Conservation (phyloP, 768 basidiomycete species). For the Russula sp. region DNA sequence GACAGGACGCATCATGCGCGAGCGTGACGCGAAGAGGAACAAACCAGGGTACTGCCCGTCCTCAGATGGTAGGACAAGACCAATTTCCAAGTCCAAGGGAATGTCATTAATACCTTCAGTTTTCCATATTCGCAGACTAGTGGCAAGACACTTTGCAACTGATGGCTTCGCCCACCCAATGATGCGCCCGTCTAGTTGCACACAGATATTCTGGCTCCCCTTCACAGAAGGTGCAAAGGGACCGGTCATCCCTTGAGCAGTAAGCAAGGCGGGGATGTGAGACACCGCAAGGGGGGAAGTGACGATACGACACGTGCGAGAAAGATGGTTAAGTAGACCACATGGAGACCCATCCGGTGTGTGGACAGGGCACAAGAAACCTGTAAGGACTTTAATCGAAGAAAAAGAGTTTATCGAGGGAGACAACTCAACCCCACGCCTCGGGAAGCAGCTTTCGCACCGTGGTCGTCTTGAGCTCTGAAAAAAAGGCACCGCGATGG, state of each 20-base stretch:
- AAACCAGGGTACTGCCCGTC: conserved; percentile 97
- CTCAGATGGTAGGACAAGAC: conserved; percentile 74
- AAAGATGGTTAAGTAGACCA: conserved; percentile 94
- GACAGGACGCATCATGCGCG: conserved; percentile 98
- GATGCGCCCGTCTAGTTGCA: conserved; percentile 93
- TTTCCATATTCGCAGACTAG: conserved; percentile 86
- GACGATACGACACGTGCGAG: conserved; percentile 87
- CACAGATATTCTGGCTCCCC: conserved; percentile 73
- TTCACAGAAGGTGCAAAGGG: conserved; percentile 74
- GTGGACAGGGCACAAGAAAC: conserved; percentile 97
- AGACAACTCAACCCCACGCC: conserved; percentile 74
- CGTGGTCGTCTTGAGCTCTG: conserved; percentile 95
- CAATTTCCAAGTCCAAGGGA: conserved; percentile 93
- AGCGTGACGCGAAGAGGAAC: conserved; percentile 79
- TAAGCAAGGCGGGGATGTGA: conserved; percentile 77
- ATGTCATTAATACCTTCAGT: conserved; percentile 78
- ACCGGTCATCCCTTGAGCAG: conserved; percentile 91
- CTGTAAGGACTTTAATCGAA: conserved; percentile 35
- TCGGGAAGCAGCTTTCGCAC: conserved; percentile 96
- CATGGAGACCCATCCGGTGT: conserved; percentile 98
- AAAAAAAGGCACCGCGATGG: conserved; percentile 98
- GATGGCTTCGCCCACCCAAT: conserved; percentile 86
- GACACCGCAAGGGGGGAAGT: conserved; percentile 68
- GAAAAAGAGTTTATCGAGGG: neutral
- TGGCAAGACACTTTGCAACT: conserved; percentile 75